Conservation (phyloP, 345 rosid genomes). For the Brassica carinata region DNA sequence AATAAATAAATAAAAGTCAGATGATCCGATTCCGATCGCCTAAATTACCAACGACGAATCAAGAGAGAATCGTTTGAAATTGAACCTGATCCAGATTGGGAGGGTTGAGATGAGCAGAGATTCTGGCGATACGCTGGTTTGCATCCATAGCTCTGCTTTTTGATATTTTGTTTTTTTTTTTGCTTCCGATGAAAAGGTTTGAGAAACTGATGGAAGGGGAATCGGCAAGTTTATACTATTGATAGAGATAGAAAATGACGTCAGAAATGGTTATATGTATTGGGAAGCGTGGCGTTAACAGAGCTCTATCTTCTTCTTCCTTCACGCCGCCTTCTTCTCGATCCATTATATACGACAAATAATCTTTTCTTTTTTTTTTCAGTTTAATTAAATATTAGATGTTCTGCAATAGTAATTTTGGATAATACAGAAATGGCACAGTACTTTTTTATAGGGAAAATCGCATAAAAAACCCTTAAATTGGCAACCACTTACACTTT, state of each 20-base stretch:
- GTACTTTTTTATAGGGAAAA: not conserved
- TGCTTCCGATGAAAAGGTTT: conserved; percentile 26
- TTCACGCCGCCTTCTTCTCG: not conserved
- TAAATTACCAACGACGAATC: not conserved
- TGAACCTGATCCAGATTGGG: conserved; percentile 45
- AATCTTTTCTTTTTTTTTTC: not conserved
- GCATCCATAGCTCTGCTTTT: conserved; percentile 39
- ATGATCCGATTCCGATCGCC: not conserved
- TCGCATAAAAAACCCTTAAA: too few species aligned
- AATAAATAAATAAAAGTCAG: not conserved
- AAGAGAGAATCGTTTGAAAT: not conserved
- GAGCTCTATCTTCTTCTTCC: conserved; percentile 27
- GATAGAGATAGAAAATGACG: not conserved
- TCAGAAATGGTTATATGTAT: conserved; percentile 22
- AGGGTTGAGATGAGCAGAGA: conserved; percentile 80
- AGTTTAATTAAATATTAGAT: not conserved
- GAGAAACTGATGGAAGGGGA: not conserved
- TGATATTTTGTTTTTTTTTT: not conserved
- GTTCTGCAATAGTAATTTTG: too few species aligned
- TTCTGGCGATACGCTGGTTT: conserved; percentile 71
- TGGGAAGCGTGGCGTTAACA: conserved; percentile 26
- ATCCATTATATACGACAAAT: not conserved
- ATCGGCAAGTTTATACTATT: not conserved
- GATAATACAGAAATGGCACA: not conserved
- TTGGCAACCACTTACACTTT: too few species aligned